Evolutionary conservation across 805 yeast species (phyloP).

Genomic region (Vanderwaltozyma tropicalis): DNA sequence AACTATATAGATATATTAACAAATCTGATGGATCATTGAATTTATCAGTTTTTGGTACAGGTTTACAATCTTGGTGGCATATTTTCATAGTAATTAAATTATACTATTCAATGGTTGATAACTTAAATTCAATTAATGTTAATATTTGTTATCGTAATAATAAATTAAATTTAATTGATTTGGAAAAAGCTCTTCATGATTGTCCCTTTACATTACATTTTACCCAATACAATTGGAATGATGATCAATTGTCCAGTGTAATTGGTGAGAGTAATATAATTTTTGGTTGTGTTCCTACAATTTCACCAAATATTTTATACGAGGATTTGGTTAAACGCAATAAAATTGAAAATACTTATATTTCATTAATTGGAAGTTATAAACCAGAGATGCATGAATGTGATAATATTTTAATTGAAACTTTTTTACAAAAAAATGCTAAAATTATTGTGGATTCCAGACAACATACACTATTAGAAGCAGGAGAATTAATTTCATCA

Average conservation of each 20-base stretch:
- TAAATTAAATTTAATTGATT: slow-evolving; percentile 37
- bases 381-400: slow-evolving; percentile 60
- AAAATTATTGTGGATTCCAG: slow-evolving; percentile 50
- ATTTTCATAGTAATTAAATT: slow-evolving; percentile 9
- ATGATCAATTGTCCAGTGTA: slow-evolving; percentile 12
- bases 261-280: slow-evolving; percentile 37
- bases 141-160: slow-evolving; percentile 29
- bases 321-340: slow-evolving; percentile 16
- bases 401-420: slow-evolving; percentile 34
- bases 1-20: background rate
- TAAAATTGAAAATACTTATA: slow-evolving; percentile 24
- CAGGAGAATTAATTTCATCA: slow-evolving; percentile 53
- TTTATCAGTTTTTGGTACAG: slow-evolving; percentile 46
- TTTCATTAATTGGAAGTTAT: slow-evolving; percentile 56
- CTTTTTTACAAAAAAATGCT: slow-evolving; percentile 28
- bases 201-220: slow-evolving; percentile 15
- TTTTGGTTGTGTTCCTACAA: slow-evolving; percentile 53
- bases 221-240: slow-evolving; percentile 20
- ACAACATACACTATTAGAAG: slow-evolving; percentile 46
- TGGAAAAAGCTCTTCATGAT: slow-evolving; percentile 27
- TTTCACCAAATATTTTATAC: slow-evolving; percentile 35
- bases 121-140: slow-evolving; percentile 25
- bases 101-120: background rate
- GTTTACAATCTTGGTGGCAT: slow-evolving; percentile 61
- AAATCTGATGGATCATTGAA: slow-evolving; percentile 1